phyloP scores from a whole-genome alignment of 2,329 filamentous ascomycete genomes.

The Ambrosiella xylebori region DNA sequence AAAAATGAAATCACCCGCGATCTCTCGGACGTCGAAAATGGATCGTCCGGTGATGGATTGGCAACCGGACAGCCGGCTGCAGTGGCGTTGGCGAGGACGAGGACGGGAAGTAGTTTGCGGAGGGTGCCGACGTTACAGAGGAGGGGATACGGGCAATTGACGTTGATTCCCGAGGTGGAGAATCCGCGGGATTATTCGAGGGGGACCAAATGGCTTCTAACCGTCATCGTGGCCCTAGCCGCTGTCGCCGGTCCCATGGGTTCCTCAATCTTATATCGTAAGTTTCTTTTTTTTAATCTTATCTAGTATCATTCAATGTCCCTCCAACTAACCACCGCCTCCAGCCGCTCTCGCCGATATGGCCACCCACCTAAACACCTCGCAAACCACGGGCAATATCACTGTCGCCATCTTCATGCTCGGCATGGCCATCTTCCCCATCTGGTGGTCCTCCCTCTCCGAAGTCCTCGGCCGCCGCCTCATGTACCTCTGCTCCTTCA shows the following conservation, averaged over 20 bases:
- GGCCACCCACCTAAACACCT: slow-evolving; percentile 41
- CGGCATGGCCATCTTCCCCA: slow-evolving; percentile 63
- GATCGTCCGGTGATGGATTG: neutral
- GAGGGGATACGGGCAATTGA: slow-evolving; percentile 6
- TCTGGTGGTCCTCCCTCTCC: slow-evolving; percentile 77
- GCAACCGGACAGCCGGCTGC: neutral
- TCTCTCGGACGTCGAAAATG: slow-evolving; percentile 3
- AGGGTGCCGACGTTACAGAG: slow-evolving; percentile 5
- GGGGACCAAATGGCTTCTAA: slow-evolving; percentile 71
- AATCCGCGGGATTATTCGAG: slow-evolving; percentile 56
- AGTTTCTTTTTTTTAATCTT: slow-evolving; percentile 20
- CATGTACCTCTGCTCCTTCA: slow-evolving; percentile 64
- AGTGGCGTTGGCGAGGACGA: neutral
- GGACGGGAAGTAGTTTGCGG: slow-evolving; percentile 6
- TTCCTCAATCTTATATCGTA: slow-evolving; percentile 68
- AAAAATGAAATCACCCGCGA: neutral
- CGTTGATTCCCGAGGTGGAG: slow-evolving; percentile 54
- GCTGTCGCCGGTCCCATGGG: slow-evolving; percentile 68
- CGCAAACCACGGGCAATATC: slow-evolving; percentile 52
- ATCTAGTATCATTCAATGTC: neutral
- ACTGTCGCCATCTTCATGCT: slow-evolving; percentile 70
- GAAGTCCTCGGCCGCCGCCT: slow-evolving; percentile 55
- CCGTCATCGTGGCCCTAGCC: slow-evolving; percentile 57
- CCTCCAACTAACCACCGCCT: neutral
- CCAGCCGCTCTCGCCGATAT: slow-evolving; percentile 52